phyloP scores from a whole-genome alignment of 2,329 filamentous ascomycete genomes.

The Aureobasidium sp. region DNA sequence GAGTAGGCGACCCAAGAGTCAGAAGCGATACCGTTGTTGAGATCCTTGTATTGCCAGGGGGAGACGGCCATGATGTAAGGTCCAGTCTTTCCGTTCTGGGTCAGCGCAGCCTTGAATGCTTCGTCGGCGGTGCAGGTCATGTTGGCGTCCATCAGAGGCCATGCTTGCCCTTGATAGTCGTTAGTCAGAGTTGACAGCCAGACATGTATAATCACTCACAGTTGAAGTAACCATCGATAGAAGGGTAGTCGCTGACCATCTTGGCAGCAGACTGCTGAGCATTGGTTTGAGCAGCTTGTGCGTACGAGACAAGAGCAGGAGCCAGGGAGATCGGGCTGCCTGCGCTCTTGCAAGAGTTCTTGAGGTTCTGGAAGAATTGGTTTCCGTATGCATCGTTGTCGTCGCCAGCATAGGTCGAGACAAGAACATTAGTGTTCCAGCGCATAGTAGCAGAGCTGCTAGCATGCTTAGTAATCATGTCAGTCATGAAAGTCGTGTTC shows the following conservation, averaged over 20 bases:
- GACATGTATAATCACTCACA: slow-evolving; percentile 15
- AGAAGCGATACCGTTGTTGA: slow-evolving; percentile 26
- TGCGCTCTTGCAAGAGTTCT: slow-evolving; percentile 23
- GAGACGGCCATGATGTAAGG: slow-evolving; percentile 33
- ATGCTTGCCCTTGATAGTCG: slow-evolving; percentile 23
- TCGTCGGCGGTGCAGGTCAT: slow-evolving; percentile 24
- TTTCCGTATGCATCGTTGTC: slow-evolving; percentile 26
- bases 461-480: slow-evolving; percentile 25
- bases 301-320: slow-evolving; percentile 26
- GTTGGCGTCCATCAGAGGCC: slow-evolving; percentile 27
- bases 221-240: slow-evolving; percentile 31
- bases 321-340: slow-evolving; percentile 25
- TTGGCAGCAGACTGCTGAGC: slow-evolving; percentile 18
- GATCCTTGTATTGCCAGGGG: slow-evolving; percentile 33
- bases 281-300: slow-evolving; percentile 22
- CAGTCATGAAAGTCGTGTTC: slow-evolving; percentile 29
- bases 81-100: slow-evolving; percentile 25
- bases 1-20: slow-evolving; percentile 29
- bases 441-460: slow-evolving; percentile 25
- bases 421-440: slow-evolving; percentile 30
- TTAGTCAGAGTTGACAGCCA: background rate
- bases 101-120: slow-evolving; percentile 26
- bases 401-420: slow-evolving; percentile 29
- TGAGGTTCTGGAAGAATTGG: slow-evolving; percentile 27
- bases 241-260: slow-evolving; percentile 24